Conservation (phyloP, 805 yeast species). For the Metschnikowia lochheadii region DNA sequence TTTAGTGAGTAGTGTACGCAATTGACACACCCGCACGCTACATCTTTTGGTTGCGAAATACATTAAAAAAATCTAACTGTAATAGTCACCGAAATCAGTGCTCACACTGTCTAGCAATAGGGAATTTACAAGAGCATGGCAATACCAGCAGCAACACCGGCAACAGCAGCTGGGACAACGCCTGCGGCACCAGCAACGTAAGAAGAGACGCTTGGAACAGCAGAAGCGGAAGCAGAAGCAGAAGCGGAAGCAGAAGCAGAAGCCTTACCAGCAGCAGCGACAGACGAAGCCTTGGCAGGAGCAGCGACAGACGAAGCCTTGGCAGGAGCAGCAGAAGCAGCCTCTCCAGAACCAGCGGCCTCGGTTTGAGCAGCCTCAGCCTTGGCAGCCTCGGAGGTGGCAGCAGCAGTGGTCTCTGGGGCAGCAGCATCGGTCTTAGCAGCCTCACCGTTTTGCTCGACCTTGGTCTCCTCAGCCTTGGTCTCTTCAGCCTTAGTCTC, state of each 20-base stretch:
- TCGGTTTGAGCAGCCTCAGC: conserved; percentile 2
- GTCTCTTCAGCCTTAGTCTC: neutral
- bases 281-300: conserved; percentile 6
- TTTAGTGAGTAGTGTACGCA: neutral
- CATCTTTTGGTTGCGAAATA: neutral
- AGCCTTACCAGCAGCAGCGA: neutral
- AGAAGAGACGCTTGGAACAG: conserved; percentile 9
- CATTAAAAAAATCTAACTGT: neutral
- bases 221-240: conserved; percentile 1
- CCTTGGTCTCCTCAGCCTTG: conserved; percentile 1
- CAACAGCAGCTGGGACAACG: conserved; percentile 14
- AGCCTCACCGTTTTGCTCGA: conserved; percentile 3
- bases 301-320: conserved; percentile 4
- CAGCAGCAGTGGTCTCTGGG: conserved; percentile 2
- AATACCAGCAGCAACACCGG: conserved; percentile 15
- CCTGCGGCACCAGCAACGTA: conserved; percentile 15
- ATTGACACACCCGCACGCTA: neutral
- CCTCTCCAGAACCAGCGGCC: conserved; percentile 1
- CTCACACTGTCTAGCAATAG: neutral
- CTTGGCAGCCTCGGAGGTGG: conserved; percentile 5
- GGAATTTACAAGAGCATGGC: conserved; percentile 13
- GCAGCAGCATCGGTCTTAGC: neutral
- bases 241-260: neutral
- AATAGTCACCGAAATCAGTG: neutral
- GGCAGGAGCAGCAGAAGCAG: conserved; percentile 1